Percentiles rank a stretch among this genome's conserved stretches.
Evolutionary conservation across 2,329 filamentous ascomycete genomes (phyloP).

Genomic region (Apiospora kogelbergensis): DNA sequence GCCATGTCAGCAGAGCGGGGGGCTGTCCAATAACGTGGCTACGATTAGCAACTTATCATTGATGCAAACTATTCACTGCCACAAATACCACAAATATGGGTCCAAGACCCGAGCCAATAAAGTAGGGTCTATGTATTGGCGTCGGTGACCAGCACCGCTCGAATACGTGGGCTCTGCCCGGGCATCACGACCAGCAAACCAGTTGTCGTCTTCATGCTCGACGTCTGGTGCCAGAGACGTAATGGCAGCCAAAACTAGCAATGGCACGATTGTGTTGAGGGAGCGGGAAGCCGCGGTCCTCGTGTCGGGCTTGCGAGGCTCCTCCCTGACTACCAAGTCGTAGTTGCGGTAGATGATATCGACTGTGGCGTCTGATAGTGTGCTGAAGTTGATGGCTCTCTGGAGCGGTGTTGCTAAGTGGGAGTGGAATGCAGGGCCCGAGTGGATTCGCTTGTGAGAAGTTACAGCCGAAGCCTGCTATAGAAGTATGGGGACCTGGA

Average conservation of each 20-base stretch:
- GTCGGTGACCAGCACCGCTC: no score
- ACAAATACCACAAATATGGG: neutral
- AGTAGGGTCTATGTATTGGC: no score
- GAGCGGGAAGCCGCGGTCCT: neutral
- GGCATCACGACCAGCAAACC: neutral
- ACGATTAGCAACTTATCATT: no score
- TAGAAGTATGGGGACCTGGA: no score
- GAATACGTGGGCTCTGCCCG: no score
- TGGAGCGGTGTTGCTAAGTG: no score
- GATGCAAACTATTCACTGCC: neutral
- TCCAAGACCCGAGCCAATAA: neutral
- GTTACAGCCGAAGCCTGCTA: no score
- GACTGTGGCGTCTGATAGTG: neutral
- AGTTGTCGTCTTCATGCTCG: neutral
- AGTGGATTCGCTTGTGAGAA: no score
- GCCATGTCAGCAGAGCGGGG: neutral
- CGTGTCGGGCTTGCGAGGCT: neutral
- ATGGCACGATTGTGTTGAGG: neutral
- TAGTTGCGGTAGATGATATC: neutral
- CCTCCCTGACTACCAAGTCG: neutral
- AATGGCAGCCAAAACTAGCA: neutral
- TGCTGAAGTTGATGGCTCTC: no score
- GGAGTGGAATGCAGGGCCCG: no score
- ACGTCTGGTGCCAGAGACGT: neutral
- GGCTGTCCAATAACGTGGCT: neutral